Conservation (phyloP, 345 rosid genomes). For the Lenwebbia sp. region DNA sequence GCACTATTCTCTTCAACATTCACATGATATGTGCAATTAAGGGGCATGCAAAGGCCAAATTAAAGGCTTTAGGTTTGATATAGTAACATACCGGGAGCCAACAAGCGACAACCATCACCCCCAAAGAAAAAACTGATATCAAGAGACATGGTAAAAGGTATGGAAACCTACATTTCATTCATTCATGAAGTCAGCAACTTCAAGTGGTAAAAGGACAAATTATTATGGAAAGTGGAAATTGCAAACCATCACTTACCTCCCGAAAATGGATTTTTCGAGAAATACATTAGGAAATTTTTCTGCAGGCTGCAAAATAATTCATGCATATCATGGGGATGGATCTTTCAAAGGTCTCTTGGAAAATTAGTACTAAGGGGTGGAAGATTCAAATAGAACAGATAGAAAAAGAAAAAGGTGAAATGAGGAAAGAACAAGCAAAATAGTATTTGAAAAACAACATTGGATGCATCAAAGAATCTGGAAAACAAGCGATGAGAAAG, state of each 20-base stretch:
- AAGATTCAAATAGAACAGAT: too few relatives aligned
- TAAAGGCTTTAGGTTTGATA: neutral
- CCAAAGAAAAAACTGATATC: constrained; percentile 49
- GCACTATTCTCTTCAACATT: neutral
- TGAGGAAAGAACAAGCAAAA: neutral
- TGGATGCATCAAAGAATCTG: neutral
- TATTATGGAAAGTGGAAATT: neutral
- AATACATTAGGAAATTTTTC: constrained; percentile 56
- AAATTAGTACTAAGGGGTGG: too few relatives aligned
- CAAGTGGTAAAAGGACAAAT: neutral
- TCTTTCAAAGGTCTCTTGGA: too few relatives aligned
- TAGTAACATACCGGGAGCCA: constrained; percentile 54
- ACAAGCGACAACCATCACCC: constrained; percentile 25
- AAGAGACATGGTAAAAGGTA: constrained; percentile 66
- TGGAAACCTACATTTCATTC: constrained; percentile 48
- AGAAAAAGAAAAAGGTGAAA: too few relatives aligned
- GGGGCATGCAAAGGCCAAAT: neutral
- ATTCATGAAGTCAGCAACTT: constrained; percentile 1
- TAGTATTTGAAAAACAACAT: neutral
- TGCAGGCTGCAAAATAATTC: constrained; percentile 39
- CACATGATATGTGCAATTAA: neutral
- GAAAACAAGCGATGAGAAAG: neutral
- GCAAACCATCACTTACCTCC: constrained; percentile 32
- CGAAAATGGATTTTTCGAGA: constrained; percentile 36
- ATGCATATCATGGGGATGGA: neutral